phyloP scores from a whole-genome alignment of 164 flowering plant genomes.

The Vitis vinifera region DNA sequence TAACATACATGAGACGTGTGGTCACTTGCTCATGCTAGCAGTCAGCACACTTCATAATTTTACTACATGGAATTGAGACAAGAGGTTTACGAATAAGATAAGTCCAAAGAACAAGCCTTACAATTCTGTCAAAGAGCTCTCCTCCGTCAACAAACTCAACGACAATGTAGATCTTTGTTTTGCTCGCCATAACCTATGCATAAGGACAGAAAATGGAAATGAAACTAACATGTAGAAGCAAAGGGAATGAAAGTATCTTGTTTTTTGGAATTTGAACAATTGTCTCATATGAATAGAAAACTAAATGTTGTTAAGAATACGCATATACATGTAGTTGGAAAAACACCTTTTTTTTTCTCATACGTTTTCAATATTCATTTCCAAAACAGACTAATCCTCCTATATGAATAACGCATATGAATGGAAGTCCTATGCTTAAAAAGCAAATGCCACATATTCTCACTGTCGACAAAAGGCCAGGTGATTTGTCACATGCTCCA shows the following conservation, averaged over 20 bases:
- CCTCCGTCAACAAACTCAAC: slow-evolving; percentile 74
- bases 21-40: too few species aligned
- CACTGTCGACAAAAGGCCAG: too few species aligned
- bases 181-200: slow-evolving; percentile 78
- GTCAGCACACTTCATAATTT: not conserved
- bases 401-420: too few species aligned
- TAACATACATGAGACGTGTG: not conserved
- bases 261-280: not conserved
- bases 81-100: not conserved
- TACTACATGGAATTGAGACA: not conserved
- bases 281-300: too few species aligned
- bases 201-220: not conserved
- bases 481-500: too few species aligned
- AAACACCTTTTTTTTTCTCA: too few species aligned
- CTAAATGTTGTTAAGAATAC: too few species aligned
- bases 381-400: too few species aligned
- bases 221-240: not conserved
- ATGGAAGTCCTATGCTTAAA: too few species aligned
- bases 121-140: slow-evolving; percentile 76
- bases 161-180: slow-evolving; percentile 70
- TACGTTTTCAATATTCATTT: too few species aligned
- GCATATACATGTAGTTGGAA: too few species aligned
- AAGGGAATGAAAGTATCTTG: not conserved
- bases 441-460: too few species aligned
- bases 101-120: slow-evolving; percentile 27